Base-by-base conservation (phyloP, 345 rosid species). In the Anastatica hierochuntica region DNA sequence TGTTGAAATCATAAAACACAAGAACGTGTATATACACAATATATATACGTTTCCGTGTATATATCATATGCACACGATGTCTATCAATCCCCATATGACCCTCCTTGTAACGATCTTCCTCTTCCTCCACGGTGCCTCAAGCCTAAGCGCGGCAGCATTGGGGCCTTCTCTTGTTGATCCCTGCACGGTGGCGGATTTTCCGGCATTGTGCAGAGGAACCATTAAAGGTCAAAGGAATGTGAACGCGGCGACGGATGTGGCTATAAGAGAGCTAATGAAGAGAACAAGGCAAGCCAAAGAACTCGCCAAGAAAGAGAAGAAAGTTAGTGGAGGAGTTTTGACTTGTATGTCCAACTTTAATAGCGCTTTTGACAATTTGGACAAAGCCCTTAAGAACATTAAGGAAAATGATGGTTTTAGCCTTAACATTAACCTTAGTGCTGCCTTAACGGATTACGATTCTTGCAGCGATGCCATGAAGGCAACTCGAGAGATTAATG, bases 341-440 rank as follows among this genome's bases (percentile, higher is more conserved):
- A 63, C 46, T 8, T 78, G 80, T 66, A 45, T 43, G 7, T 36
- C 55, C 6, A 51, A 6, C 36, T 53, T 63, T 45, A 63, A 44
- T 1, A 61, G 61, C 6, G 76, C 69, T 13, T 53, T 72, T 47
- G 45, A 51, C 4, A 54, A 68, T 53, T 55, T 75, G 38, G 16
- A 26, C 0, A 62, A 36, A 4, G 43, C 77, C 3, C 68, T 66
- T 45, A 9, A 26, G 14, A 53, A 49, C 60, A 55, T 71, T 12
- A 55, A 64, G 50, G 53, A 35, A 1, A 36, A 55, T 10, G 81
- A 77, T 50, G 46, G 36, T 21, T 29, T 26, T 41, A 54, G 67
- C 45, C 69, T 77, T 20, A 58, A 43, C 38, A 51, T 27, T 41
- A 62, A 68, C 53, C 69, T 77, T 23, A 71, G 71, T 11, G 70